Base-by-base conservation (phyloP, 2,329 filamentous ascomycete species). In the Nothophaeocryptopus gaeumannii region DNA sequence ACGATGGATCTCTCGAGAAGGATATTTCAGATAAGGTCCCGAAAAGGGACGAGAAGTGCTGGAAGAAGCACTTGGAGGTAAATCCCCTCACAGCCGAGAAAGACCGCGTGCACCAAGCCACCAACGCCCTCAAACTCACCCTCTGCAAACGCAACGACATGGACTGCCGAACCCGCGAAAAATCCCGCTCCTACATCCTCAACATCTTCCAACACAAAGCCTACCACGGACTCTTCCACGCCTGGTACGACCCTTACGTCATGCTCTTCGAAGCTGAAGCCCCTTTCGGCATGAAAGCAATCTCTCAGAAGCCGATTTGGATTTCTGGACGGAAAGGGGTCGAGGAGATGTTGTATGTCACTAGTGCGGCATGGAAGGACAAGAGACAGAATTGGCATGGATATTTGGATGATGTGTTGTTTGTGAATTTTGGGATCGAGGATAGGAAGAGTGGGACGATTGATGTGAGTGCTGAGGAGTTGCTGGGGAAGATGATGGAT, bases 331-430 rank as follows among this genome's bases (percentile, higher is more conserved):
- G 80, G 5, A 33, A 29, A 5, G 60, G 57, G 1, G 69, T 72
- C 16, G 74, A 73, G 0, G 77, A 81, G 57, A 80, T 82, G 78
- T 66, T 83, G 26, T 83, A 82, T 53, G 68, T 82, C 0, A 82
- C 78, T 0, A 78, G 74, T 0, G 75, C 82, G 30, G 78, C 72
- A 51, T 84, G 81, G 80, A 80, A 76, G 61, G 61, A 54, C 0
- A 62, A 63, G 0, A 71, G 70, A 0, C 65, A 72, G 53, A 73
- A 62, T 29, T 82, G 83, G 54, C 76, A 82, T 57, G 81, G 80
- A 0, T 81, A 75, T 47, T 51, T 78, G 8, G 80, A 83, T 53
- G 80, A 83, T 57, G 72, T 75, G 10, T 13, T 83, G 11, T 76
- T 83, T 35, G 37, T 83, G 2, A 71, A 66, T 0, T 83, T 84